Conservation (phyloP, 345 rosid species). For the Arabidopsis arenosa region DNA sequence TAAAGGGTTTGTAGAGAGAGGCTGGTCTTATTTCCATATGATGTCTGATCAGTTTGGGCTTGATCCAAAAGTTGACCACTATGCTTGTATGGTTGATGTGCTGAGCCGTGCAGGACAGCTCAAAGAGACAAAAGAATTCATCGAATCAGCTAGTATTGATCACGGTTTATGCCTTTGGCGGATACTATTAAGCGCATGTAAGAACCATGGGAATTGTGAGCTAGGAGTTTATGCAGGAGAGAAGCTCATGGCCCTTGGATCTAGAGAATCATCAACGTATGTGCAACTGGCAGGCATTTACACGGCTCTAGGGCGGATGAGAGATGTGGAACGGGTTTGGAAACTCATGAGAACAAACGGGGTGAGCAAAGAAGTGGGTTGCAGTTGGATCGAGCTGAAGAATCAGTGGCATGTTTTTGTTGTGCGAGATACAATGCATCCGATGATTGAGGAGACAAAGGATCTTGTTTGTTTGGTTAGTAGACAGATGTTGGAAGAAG, state of each 20-base stretch:
- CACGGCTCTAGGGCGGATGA: slow-evolving; percentile 55
- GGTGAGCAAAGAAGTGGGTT: slow-evolving; percentile 73
- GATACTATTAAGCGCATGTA: slow-evolving; percentile 68
- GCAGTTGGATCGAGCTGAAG: slow-evolving; percentile 74
- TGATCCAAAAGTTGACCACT: slow-evolving; percentile 68
- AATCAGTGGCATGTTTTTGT: slow-evolving; percentile 61
- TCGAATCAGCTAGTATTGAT: slow-evolving; percentile 66
- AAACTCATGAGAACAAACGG: slow-evolving; percentile 60
- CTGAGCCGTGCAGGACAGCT: slow-evolving; percentile 78
- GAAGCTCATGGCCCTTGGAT: slow-evolving; percentile 71
- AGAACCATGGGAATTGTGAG: slow-evolving; percentile 62
- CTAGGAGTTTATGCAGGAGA: slow-evolving; percentile 80
- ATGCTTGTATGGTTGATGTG: slow-evolving; percentile 84
- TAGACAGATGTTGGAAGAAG: slow-evolving; percentile 69
- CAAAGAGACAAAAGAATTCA: slow-evolving; percentile 69
- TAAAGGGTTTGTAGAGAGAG: slow-evolving; percentile 71
- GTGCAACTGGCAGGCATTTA: slow-evolving; percentile 63
- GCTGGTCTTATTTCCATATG: slow-evolving; percentile 58
- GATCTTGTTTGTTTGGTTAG: slow-evolving; percentile 49
- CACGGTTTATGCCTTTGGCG: slow-evolving; percentile 75
- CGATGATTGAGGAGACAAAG: slow-evolving; percentile 50
- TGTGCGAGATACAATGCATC: slow-evolving; percentile 68
- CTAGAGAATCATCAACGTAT: slow-evolving; percentile 73
- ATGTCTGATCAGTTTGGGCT: slow-evolving; percentile 59
- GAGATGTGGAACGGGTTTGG: slow-evolving; percentile 64